Conservation (phyloP, 169 alveolate species). For the Plasmodium reichenowi region DNA sequence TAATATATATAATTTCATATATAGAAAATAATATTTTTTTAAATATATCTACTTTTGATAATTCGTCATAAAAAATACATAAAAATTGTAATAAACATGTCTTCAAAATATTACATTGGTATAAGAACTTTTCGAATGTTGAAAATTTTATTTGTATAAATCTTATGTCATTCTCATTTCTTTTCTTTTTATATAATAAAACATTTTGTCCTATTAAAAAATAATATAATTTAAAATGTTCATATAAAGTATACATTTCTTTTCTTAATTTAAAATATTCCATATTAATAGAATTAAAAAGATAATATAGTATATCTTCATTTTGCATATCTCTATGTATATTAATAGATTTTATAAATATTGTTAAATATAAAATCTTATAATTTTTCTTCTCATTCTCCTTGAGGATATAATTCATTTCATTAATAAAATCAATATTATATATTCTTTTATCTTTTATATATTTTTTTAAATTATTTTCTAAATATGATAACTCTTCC, state of each 20-base stretch:
- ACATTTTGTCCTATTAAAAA: neutral
- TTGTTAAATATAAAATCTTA: constrained; percentile 42
- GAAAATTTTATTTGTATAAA: constrained; percentile 12
- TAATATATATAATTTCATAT: constrained; percentile 62
- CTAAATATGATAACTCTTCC: constrained; percentile 7
- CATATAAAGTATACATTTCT: constrained; percentile 42
- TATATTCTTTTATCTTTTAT: constrained; percentile 33
- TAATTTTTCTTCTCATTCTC: constrained; percentile 36
- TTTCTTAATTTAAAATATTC: constrained; percentile 70
- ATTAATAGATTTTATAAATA: constrained; percentile 66
- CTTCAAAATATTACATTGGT: constrained; percentile 28
- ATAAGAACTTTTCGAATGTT: constrained; percentile 28
- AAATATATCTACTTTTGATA: constrained; percentile 9
- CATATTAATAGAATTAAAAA: constrained; percentile 54
- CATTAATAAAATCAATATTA: constrained; percentile 27
- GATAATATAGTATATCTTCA: constrained; percentile 25
- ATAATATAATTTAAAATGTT: constrained; percentile 44
- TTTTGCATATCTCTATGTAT: constrained; percentile 67
- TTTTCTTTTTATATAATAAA: constrained; percentile 26
- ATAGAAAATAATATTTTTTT: constrained; percentile 13
- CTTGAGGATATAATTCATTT: constrained; percentile 35
- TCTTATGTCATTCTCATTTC: constrained; percentile 4
- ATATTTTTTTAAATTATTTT: constrained; percentile 19
- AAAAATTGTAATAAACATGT: constrained; percentile 40
- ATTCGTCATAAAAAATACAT: constrained; percentile 22